Evolutionary conservation across 768 basidiomycete species (phyloP), one percentile per base, ranked within the genome.

Genomic region (Tylopilus vinaceipallidus): DNA sequence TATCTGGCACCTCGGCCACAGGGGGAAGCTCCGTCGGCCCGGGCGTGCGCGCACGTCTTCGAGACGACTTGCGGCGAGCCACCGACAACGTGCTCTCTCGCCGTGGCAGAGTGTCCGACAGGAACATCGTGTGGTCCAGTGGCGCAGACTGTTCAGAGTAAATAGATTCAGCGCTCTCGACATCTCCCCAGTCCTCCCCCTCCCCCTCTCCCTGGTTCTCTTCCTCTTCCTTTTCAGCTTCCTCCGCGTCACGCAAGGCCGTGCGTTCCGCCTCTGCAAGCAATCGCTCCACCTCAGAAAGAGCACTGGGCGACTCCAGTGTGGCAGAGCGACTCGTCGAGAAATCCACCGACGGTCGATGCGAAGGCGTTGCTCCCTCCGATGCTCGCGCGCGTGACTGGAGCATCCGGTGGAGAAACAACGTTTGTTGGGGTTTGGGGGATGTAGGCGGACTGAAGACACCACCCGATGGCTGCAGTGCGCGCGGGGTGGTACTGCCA

Each of bases 121-220:
- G 24, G 10, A 39, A 48, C 2, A 20, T 14, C 4, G 47, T 12
- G 20, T 64, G 58, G 17, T 64, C 58, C 4, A 53, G 1, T 2
- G 45, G 32, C 12, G 62, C 64, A 35, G 66, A 66, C 6, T 14
- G 27, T 45, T 66, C 64, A 4, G 66, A 66, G 41, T 66, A 66
- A 6, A 39, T 13, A 0, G 66, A 68, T 10, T 32, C 50, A 0
- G 45, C n/a, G n/a, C 32, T 52, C 1, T 50, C 37, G 17, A 10
- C 26, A 6, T 45, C 45, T 2, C 23, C 47, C 49, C 26, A 50
- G 11, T 40, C 49, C 0, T 29, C 53, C 9, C 49, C 56, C 10
- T 26, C 50, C 1, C 50, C 35, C 0, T 6, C n/a, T n/a, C 12
- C 16, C 14, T 3, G 6, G 27, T 29, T 38, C 20, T 3, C 22